phyloP scores from a whole-genome alignment of 192 early-diverging fungal genomes.

The Paraglomus brasilianum region DNA sequence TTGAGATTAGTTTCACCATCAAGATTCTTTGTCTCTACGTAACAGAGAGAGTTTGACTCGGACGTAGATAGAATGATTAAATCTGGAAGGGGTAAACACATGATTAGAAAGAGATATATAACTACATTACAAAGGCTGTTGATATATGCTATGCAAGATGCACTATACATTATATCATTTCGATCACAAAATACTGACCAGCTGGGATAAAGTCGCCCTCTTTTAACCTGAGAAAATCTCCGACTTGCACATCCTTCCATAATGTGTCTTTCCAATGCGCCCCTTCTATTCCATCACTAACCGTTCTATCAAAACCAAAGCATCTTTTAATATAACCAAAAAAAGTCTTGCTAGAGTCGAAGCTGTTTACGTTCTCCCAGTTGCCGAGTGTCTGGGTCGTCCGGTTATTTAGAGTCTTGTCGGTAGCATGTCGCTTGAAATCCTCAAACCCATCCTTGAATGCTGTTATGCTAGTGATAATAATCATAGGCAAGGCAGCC shows the following conservation, averaged over 20 bases:
- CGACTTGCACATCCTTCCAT: conserved; percentile 75
- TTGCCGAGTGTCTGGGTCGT: conserved; percentile 46
- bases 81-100: conserved; percentile 51
- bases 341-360: background rate
- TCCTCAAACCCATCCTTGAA: conserved; percentile 92
- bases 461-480: conserved; percentile 72
- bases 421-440: conserved; percentile 75
- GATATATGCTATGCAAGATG: background rate
- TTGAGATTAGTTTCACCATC: conserved; percentile 85
- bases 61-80: conserved; percentile 62
- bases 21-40: conserved; percentile 75
- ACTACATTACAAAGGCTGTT: background rate
- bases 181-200: conserved; percentile 42
- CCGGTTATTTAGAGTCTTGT: conserved; percentile 71
- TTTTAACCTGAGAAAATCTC: conserved; percentile 82
- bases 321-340: background rate
- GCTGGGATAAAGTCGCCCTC: conserved; percentile 86
- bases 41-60: conserved; percentile 66
- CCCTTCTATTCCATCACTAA: background rate
- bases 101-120: background rate
- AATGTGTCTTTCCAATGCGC: conserved; percentile 53
- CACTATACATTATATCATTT: too few relatives aligned
- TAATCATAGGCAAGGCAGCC: conserved; percentile 75
- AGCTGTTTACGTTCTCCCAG: conserved; percentile 56
- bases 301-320: background rate